These are phyloP conservation scores for Nepenthes mirabilis DNA, from an alignment of 148 eudicot genomes.

Conservation along the genomic window DNA sequence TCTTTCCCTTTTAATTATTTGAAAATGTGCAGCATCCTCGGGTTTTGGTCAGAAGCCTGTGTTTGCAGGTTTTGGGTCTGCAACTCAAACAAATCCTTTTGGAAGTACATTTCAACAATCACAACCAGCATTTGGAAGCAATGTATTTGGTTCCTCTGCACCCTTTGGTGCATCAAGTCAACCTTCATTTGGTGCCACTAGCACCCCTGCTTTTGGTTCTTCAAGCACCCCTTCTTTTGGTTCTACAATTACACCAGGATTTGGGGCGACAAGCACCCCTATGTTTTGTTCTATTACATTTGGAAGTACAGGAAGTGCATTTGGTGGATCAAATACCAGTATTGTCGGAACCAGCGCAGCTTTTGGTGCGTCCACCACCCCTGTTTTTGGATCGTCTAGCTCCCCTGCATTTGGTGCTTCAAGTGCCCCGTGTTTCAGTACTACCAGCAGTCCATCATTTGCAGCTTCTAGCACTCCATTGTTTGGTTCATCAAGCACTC, in stretches of 20 bases:
- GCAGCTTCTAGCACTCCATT: conserved; percentile 7
- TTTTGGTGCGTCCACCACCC: conserved; percentile 43
- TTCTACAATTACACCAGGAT: conserved; percentile 32
- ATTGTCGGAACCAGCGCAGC: conserved; percentile 47
- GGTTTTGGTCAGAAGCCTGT: conserved; percentile 71
- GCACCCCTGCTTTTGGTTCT: conserved; percentile 57
- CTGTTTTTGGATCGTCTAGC: conserved; percentile 42
- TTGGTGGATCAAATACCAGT: conserved; percentile 41
- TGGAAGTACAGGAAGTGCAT: conserved; percentile 45
- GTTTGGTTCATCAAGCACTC: conserved; percentile 10
- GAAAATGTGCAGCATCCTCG: conserved; percentile 42
- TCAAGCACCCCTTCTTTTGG: conserved; percentile 61
- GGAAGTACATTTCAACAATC: conserved; percentile 79
- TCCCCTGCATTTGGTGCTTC: conserved; percentile 22
- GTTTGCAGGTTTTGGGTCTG: conserved; percentile 82
- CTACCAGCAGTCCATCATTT: conserved; percentile 3
- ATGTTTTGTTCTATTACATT: conserved; percentile 32
- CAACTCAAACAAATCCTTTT: conserved; percentile 67
- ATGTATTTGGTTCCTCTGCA: conserved; percentile 51
- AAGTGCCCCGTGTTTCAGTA: conserved; percentile 16
- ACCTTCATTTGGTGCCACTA: conserved; percentile 60
- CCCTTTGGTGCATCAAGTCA: conserved; percentile 82
- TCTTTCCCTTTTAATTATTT: not conserved
- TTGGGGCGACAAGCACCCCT: conserved; percentile 34
- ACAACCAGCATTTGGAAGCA: conserved; percentile 84